Percentiles rank a stretch among this genome's conserved stretches.
Evolutionary conservation across 805 yeast genomes (phyloP).

Genomic region (Ogataea dorogensis): DNA sequence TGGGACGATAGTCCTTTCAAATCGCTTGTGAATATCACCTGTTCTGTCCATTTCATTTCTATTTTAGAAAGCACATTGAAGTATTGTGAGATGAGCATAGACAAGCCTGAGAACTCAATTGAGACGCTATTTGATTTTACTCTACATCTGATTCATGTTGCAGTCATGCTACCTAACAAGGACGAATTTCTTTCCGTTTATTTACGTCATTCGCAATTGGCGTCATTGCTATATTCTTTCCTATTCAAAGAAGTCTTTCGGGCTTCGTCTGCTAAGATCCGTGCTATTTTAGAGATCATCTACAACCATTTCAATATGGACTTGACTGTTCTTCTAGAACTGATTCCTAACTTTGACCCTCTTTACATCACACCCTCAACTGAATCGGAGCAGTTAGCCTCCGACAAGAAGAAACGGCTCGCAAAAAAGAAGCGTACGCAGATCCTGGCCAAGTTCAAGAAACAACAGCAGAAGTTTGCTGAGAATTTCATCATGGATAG

Average conservation of each 20-base stretch:
- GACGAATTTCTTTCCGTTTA: slow-evolving; percentile 17
- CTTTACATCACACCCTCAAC: slow-evolving; percentile 8
- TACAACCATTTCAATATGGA: slow-evolving; percentile 16
- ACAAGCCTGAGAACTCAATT: slow-evolving; percentile 26
- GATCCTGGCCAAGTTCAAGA: slow-evolving; percentile 73
- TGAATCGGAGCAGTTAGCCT: slow-evolving; percentile 36
- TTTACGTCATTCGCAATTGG: slow-evolving; percentile 16
- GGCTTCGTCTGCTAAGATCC: slow-evolving; percentile 51
- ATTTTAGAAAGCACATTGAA: slow-evolving; percentile 51
- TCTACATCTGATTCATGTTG: slow-evolving; percentile 69
- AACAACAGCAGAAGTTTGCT: slow-evolving; percentile 75
- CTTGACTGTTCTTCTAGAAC: slow-evolving; percentile 33
- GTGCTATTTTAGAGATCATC: slow-evolving; percentile 46
- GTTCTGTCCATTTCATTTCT: slow-evolving; percentile 50
- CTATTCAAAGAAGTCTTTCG: slow-evolving; percentile 41
- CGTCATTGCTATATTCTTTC: slow-evolving; percentile 38
- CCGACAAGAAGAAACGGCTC: slow-evolving; percentile 58
- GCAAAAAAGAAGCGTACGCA: slow-evolving; percentile 72
- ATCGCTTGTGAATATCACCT: slow-evolving; percentile 49
- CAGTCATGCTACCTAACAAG: slow-evolving; percentile 41
- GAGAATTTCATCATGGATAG: slow-evolving; percentile 41
- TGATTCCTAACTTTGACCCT: slow-evolving; percentile 36
- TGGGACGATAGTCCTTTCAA: slow-evolving; percentile 41
- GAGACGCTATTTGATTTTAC: slow-evolving; percentile 60
- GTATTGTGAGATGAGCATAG: slow-evolving; percentile 28